Conservation (phyloP, 345 rosid species). For the Clausena lansium region DNA sequence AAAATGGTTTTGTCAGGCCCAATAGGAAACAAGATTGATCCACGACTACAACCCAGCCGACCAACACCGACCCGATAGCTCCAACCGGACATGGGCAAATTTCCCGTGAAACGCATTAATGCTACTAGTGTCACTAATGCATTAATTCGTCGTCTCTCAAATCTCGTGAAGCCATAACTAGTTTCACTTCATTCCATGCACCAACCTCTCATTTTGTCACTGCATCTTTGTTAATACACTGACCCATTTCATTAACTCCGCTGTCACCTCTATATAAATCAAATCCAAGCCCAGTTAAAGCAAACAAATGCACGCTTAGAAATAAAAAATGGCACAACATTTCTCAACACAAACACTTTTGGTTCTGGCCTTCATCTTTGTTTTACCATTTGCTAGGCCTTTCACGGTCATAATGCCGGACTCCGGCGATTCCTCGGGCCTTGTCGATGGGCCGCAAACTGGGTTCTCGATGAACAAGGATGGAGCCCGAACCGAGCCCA, state of each 20-base stretch:
- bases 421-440: constrained; percentile 51
- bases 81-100: constrained; percentile 7
- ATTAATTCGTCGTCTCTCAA: constrained; percentile 31
- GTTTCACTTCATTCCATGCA: constrained; percentile 15
- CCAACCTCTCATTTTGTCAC: constrained; percentile 9
- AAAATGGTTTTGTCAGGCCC: neutral
- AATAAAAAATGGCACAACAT: constrained; percentile 16
- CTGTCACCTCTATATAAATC: constrained; percentile 12
- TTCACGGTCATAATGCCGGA: constrained; percentile 71
- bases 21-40: neutral
- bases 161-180: constrained; percentile 51
- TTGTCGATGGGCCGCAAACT: constrained; percentile 58
- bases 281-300: neutral
- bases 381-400: constrained; percentile 19
- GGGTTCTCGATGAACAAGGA: constrained; percentile 49
- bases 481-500: constrained; percentile 57
- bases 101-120: constrained; percentile 58
- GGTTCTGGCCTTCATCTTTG: neutral
- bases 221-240: constrained; percentile 2
- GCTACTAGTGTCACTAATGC: constrained; percentile 4
- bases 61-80: neutral
- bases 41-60: neutral
- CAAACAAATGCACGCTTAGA: neutral
- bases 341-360: neutral
- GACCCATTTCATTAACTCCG: constrained; percentile 27